Evolutionary conservation across 805 yeast genomes (phyloP).

Genomic region (Wickerhamomyces alni): DNA sequence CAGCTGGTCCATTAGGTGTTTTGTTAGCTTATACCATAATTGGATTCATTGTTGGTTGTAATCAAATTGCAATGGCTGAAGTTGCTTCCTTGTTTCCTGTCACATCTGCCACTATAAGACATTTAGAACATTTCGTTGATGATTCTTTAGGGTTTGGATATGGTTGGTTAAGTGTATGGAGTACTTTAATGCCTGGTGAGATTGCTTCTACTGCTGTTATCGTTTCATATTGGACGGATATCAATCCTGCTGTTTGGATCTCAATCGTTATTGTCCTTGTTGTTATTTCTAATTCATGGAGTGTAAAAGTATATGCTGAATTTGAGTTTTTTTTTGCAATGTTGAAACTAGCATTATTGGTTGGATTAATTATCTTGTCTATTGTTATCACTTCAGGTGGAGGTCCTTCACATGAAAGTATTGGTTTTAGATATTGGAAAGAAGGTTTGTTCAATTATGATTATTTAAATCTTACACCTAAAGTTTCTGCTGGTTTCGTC

Average conservation of each 20-base stretch:
- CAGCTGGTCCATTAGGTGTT: conserved; percentile 30
- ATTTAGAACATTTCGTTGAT: conserved; percentile 33
- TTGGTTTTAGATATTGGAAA: conserved; percentile 34
- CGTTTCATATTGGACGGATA: conserved; percentile 36
- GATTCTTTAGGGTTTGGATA: conserved; percentile 39
- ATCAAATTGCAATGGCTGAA: conserved; percentile 35
- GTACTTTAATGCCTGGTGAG: conserved; percentile 38
- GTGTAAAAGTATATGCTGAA: conserved; percentile 40
- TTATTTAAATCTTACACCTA: conserved; percentile 10
- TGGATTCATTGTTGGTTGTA: conserved; percentile 31
- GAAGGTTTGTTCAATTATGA: conserved; percentile 9
- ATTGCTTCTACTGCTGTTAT: conserved; percentile 40
- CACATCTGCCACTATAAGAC: conserved; percentile 30
- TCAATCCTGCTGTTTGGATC: conserved; percentile 39
- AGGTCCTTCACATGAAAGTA: conserved; percentile 31
- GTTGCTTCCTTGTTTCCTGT: conserved; percentile 31
- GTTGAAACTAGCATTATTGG: conserved; percentile 36
- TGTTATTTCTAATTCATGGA: conserved; percentile 29
- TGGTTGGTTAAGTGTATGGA: conserved; percentile 38
- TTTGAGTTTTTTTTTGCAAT: conserved; percentile 40
- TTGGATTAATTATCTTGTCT: conserved; percentile 44
- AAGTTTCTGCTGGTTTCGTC: conserved; percentile 20
- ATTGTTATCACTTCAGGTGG: conserved; percentile 36
- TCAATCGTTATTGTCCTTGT: conserved; percentile 32
- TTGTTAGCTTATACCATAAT: conserved; percentile 27